Base-by-base conservation (phyloP, 768 basidiomycete species). In the Leccinum pellstonianum region DNA sequence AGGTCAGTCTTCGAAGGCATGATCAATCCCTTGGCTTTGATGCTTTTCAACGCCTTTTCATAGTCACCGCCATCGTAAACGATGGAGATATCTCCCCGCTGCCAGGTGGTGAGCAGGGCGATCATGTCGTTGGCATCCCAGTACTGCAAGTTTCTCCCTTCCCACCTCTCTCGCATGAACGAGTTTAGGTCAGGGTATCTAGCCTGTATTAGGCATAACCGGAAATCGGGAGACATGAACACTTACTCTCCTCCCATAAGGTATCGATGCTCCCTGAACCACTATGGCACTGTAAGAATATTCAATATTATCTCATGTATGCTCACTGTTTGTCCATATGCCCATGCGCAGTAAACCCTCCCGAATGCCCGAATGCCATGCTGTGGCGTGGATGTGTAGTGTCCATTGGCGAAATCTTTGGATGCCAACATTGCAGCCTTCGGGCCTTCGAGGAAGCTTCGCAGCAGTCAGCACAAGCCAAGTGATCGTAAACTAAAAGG, bases 1-100 rank as follows among this genome's bases (percentile, higher is more conserved):
- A 86, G 68, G 62, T 85, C 84, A 2, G 83, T 84, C 72, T 81
- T 83, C 57, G 77, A 80, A 19, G 84, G 85, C 82, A 86, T 84
- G 35, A 86, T 80, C 38, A 86, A 66, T 1, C 78, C 85, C 57
- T 77, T 80, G 1, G 82, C 81, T 60, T 80, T 79, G 66, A 86
- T 81, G 15, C 64, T 66, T 11, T 68, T 67, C 60, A 85, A 63
- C 43, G 75, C 73, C 37, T 73, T 76, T 50, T 68, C 73, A 29
- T 82, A 74, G 9, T 83, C 73, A 2, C 80, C 82, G 0, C 72
- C 73, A 63, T 83, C 76, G 14, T 75, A 73, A 19, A 84, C 64
- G 33, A 69, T 67, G 6, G 84, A 82, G n/a, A 83, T 72, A 62
- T 84, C 83, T n/a, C 82, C 83, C 1, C 66, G 73, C 54, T 79